phyloP scores from a whole-genome alignment of 2,329 filamentous ascomycete species.

The Ophiostoma australiae region DNA sequence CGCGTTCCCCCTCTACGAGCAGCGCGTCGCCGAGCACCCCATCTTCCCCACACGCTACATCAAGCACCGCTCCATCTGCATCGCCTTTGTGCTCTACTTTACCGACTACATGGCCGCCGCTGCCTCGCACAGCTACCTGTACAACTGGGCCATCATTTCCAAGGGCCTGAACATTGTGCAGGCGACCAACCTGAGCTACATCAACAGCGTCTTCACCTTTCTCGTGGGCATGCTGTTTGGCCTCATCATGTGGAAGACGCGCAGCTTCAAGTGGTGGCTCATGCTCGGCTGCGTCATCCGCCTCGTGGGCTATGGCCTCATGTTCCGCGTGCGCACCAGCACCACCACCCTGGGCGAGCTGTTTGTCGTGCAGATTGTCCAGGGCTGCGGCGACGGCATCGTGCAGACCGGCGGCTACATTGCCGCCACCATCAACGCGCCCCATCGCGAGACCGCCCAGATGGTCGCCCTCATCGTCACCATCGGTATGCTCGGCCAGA shows the following conservation, averaged over 20 bases:
- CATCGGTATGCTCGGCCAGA: constrained; percentile 21
- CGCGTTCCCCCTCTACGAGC: constrained; percentile 45
- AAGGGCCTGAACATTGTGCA: constrained; percentile 19
- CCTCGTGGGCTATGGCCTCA: constrained; percentile 24
- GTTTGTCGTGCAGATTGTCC: constrained; percentile 21
- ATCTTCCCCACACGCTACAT: constrained; percentile 45
- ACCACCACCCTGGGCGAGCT: constrained; percentile 20
- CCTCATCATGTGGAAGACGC: constrained; percentile 21
- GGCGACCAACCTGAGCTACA: constrained; percentile 21
- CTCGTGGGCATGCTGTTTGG: constrained; percentile 23
- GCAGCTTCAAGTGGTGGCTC: constrained; percentile 24
- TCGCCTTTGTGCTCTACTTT: constrained; percentile 39
- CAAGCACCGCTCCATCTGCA: constrained; percentile 39
- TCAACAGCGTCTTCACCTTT: constrained; percentile 23
- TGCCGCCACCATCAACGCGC: constrained; percentile 22
- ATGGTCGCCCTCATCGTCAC: constrained; percentile 22
- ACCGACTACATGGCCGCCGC: constrained; percentile 24
- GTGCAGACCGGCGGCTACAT: constrained; percentile 24
- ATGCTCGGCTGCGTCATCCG: constrained; percentile 23
- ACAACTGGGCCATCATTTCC: constrained; percentile 23
- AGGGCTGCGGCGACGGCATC: constrained; percentile 22
- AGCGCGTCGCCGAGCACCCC: constrained; percentile 40
- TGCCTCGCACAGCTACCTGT: constrained; percentile 23
- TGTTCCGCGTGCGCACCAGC: constrained; percentile 21
- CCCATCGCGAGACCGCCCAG: constrained; percentile 24